Evolutionary conservation across 768 basidiomycete genomes (phyloP), one percentile per base, ranked within the genome.

Genomic region (Melanogaster broomeanus): DNA sequence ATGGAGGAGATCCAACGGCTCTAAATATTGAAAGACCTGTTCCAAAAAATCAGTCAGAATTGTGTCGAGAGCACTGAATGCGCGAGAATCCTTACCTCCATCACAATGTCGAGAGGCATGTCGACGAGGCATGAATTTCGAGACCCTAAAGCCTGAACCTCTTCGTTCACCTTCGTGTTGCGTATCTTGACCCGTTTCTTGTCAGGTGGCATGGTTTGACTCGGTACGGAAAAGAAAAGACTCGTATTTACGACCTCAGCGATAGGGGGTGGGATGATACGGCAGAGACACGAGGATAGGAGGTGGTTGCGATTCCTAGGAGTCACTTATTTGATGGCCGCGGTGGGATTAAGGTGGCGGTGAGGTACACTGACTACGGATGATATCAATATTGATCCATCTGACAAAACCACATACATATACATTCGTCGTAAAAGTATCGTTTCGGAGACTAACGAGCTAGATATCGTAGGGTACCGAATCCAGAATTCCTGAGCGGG

Each of bases 1-100:
- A 24, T 67, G 52, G 21, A 73, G 62, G 8, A 73, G 50, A 45
- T 73, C 68, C 5, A 64, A 30, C 1, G 73, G 71, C 9, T 66
- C 61, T 12, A 72, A 48, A 48, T 63, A 49, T 5, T 58, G 56
- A 22, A 72, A 63, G 27, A 70, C 56, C 40, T 49, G n/a, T 11
- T 16, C 33, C 16, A 12, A 34, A 16, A 34, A 11, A 11, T 16
- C 33, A 16, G 33, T 30, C 8, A 24, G 24, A 31, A 2, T 19
- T 16, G 33, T 4, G 33, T 34, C 33, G 8, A 41, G 12, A 0
- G 27, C 19, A 15, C 30, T 27, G 18, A n/a, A 25, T 34, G 30
- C 3, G 42, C 6, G 30, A 28, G 22, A 11, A 34, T 8, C 2
- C 49, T 39, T 25, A 61, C 59, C 55, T 61, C 51, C 34, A 57